These are phyloP conservation scores for Saccharomycopsis malanga DNA, from an alignment of 805 yeast genomes.

Conservation along the genomic window DNA sequence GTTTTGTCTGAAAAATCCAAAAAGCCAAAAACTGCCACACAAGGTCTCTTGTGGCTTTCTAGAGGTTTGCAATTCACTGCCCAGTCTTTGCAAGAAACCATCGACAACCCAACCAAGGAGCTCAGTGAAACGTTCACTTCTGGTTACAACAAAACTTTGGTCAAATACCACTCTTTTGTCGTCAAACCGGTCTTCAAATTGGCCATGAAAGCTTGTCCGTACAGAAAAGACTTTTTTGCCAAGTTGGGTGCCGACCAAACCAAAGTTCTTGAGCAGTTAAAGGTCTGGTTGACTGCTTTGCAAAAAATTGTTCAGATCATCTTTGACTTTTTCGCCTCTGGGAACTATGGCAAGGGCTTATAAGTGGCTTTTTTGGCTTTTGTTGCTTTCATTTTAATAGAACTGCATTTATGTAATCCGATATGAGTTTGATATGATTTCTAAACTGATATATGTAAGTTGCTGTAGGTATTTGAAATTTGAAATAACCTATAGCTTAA, in stretches of 20 bases:
- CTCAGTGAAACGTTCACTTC: constrained; percentile 72
- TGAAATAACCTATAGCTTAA: neutral
- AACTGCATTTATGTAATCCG: too few relatives aligned
- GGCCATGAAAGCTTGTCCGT: constrained; percentile 95
- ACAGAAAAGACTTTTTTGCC: constrained; percentile 74
- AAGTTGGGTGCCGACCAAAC: constrained; percentile 75
- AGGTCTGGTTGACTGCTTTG: constrained; percentile 68
- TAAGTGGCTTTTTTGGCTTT: constrained; percentile 28
- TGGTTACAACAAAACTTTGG: constrained; percentile 75
- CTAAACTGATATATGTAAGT: too few relatives aligned
- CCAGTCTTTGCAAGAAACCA: constrained; percentile 75
- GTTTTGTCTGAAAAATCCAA: constrained; percentile 64
- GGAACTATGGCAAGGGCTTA: constrained; percentile 85
- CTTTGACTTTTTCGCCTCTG: constrained; percentile 66
- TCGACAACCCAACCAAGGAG: constrained; percentile 54
- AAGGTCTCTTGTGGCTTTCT: constrained; percentile 81
- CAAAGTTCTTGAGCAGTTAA: constrained; percentile 57
- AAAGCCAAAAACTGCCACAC: constrained; percentile 71
- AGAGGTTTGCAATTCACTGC: constrained; percentile 90
- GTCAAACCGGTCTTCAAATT: constrained; percentile 82
- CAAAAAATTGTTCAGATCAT: constrained; percentile 68
- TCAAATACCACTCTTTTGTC: constrained; percentile 74
- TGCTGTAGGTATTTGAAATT: too few relatives aligned
- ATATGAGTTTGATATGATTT: too few relatives aligned
- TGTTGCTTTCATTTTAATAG: neutral